These are phyloP conservation scores for Psilocybe cyanescens DNA, from an alignment of 768 basidiomycete species.

Conservation along the genomic window DNA sequence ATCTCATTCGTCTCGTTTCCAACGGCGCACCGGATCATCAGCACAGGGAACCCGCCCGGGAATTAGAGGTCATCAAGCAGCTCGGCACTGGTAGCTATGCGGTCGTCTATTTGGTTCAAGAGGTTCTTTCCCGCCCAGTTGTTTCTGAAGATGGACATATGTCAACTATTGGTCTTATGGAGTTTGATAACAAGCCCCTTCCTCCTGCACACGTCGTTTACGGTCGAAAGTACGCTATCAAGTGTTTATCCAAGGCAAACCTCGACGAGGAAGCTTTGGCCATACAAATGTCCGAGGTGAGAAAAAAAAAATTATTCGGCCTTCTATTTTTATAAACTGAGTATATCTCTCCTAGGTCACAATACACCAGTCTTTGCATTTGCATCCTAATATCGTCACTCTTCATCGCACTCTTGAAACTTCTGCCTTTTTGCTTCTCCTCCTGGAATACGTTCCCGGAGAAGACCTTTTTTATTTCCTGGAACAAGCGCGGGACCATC, in stretches of 20 bases:
- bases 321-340: slow-evolving; percentile 16
- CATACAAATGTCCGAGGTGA: slow-evolving; percentile 90
- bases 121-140: slow-evolving; percentile 56
- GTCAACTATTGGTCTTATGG: slow-evolving; percentile 58
- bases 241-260: slow-evolving; percentile 94
- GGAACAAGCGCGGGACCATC: slow-evolving; percentile 92
- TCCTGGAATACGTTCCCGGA: slow-evolving; percentile 95
- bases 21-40: slow-evolving; percentile 36
- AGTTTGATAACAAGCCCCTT: slow-evolving; percentile 45
- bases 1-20: slow-evolving; percentile 64
- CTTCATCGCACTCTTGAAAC: slow-evolving; percentile 94
- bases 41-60: slow-evolving; percentile 53
- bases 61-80: slow-evolving; percentile 84
- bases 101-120: slow-evolving; percentile 90
- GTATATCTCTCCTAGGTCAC: slow-evolving; percentile 60
- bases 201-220: slow-evolving; percentile 50
- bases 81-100: slow-evolving; percentile 93
- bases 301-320: slow-evolving; percentile 22
- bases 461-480: slow-evolving; percentile 99
- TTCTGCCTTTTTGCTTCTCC: slow-evolving; percentile 84
- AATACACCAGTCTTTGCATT: slow-evolving; percentile 90
- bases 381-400: slow-evolving; percentile 94
- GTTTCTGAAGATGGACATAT: slow-evolving; percentile 61
- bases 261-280: slow-evolving; percentile 86
- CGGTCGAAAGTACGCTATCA: slow-evolving; percentile 90